Base-by-base conservation (phyloP, 176 grass and related monocot species). In the Cenchrus americanus region DNA sequence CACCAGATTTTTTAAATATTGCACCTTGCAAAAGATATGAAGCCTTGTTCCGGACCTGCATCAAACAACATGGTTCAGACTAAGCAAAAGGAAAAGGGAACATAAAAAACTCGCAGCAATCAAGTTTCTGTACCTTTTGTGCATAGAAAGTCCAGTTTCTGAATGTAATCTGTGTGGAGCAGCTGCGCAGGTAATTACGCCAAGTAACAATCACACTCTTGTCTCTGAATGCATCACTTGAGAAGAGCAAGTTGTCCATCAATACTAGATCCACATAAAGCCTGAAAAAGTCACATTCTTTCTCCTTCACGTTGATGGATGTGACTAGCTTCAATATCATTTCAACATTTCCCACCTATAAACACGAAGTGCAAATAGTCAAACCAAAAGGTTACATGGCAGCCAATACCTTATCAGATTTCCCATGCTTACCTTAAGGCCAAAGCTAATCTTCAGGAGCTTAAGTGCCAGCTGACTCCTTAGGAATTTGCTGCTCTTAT, bases 1-100 rank as follows among this genome's bases (percentile, higher is more conserved):
- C 77, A 87, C 71, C 63, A 61, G 63, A 49, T 85, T 63, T 86
- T 84, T 69, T 90, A 3, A 70, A 58, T 8, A 78, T 75, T 34
- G 81, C 80, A 51, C 86, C 85, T 82, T 98, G 96, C 57, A 98
- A 82, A 79, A 93, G 85, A 73, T 98, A 95, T 2, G 93, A 93
- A 77, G 93, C 96, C 85, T 90, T 98, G 73, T 92, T 90, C 3
- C 96, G 79, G n/a, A 90, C 96, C 96, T 98, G 69, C 58, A 74
- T 54, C 1, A 10, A 87, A 30, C 13, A 76, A 40, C 22, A 81
- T 78, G n/a, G 6, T 17, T 52, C 17, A 12, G 17, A 30, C 46
- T 47, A 75, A 52, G 26, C 19, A 2, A 42, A 19, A 44, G 62
- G 26, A 47, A 65, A 57, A 64, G 0, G 46, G 23, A 6, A 26